These are phyloP conservation scores for Vitis hybrid DNA, from an alignment of 177 flowering plant genomes.

Conservation along the genomic window DNA sequence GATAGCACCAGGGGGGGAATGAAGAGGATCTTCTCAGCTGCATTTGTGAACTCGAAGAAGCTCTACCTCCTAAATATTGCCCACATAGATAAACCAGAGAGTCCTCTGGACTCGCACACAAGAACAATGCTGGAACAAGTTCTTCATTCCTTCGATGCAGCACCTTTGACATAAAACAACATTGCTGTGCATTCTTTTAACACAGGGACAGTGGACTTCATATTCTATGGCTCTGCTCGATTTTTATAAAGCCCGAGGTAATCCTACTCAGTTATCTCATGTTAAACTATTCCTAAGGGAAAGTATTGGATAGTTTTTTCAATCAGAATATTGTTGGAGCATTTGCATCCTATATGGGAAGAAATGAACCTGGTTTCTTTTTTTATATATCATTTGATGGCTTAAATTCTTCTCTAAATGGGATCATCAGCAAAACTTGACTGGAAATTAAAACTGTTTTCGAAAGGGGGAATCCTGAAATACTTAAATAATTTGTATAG, in stretches of 20 bases:
- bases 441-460: too few species aligned
- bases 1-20: constrained; percentile 92
- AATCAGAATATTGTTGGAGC: not conserved
- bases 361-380: not conserved
- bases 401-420: not conserved
- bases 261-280: not conserved
- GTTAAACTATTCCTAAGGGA: not conserved
- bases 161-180: constrained; percentile 20
- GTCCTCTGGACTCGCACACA: constrained; percentile 55
- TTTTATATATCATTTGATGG: not conserved
- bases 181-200: not conserved
- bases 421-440: not conserved
- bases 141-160: constrained; percentile 81
- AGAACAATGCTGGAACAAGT: constrained; percentile 63
- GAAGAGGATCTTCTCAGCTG: constrained; percentile 88
- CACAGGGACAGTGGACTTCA: not conserved
- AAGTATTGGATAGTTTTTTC: not conserved
- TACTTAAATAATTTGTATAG: too few species aligned
- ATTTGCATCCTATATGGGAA: not conserved
- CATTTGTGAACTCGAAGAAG: constrained; percentile 75
- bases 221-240: not conserved
- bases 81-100: constrained; percentile 70
- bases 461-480: too few species aligned
- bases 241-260: not conserved
- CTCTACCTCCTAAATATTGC: constrained; percentile 80